Conservation (phyloP, 805 yeast genomes). For the Yamadazyma kitorensis region DNA sequence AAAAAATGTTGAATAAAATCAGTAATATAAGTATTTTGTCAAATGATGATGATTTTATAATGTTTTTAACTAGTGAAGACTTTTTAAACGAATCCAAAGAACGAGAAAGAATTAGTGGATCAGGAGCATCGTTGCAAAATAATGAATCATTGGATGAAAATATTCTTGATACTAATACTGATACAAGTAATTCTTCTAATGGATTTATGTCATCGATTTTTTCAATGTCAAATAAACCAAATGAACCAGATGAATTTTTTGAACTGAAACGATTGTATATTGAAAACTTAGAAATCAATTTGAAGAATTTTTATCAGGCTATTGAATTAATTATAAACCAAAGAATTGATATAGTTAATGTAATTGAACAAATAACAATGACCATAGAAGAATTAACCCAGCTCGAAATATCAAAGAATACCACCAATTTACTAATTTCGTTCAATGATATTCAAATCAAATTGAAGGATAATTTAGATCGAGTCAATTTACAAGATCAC, state of each 20-base stretch:
- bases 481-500: slow-evolving; percentile 81
- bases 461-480: slow-evolving; percentile 68
- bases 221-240: slow-evolving; percentile 62
- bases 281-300: slow-evolving; percentile 69
- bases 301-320: slow-evolving; percentile 65
- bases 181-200: slow-evolving; percentile 17
- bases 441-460: slow-evolving; percentile 72
- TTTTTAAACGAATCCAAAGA: slow-evolving; percentile 68
- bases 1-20: slow-evolving; percentile 80
- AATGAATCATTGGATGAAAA: slow-evolving; percentile 37
- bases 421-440: slow-evolving; percentile 61
- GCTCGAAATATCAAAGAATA: slow-evolving; percentile 67
- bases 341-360: slow-evolving; percentile 65
- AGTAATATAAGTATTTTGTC: slow-evolving; percentile 54
- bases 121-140: slow-evolving; percentile 42
- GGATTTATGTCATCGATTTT: slow-evolving; percentile 73
- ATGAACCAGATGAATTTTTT: slow-evolving; percentile 79
- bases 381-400: slow-evolving; percentile 59
- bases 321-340: slow-evolving; percentile 73
- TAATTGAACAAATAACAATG: slow-evolving; percentile 65
- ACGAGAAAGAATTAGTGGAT: slow-evolving; percentile 59
- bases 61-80: slow-evolving; percentile 74
- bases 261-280: slow-evolving; percentile 64
- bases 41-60: slow-evolving; percentile 69
- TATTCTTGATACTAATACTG: slow-evolving; percentile 27